Base-by-base conservation (phyloP, 805 yeast genomes). In the Wickerhamiella slavikovae region DNA sequence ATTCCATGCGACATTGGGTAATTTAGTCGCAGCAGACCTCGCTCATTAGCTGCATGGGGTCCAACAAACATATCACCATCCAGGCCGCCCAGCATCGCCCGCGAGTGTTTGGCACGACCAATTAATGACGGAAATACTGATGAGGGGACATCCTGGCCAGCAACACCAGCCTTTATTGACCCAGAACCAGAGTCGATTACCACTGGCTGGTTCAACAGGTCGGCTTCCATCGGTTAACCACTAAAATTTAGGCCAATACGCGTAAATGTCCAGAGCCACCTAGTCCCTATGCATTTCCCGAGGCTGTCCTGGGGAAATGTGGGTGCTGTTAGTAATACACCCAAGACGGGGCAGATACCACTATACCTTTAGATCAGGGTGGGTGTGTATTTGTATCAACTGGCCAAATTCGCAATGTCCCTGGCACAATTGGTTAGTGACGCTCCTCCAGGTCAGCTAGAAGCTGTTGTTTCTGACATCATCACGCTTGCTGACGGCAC, bases 171-270 rank as follows among this genome's bases (percentile, higher is more conserved):
- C 46, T 80, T 76, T 31, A 83, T 57, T 22, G 64, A 62, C 1
- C 93, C 92, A 3, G 93, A 73, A 5, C 96, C 67, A 51, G 71
- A 72, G 47, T 75, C 85, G n/a, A 75, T 53, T 22, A 75, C 80
- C 20, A 75, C 57, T 3, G 83, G 82, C 48, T 75, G 85, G 43
- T 73, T 73, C 32, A 65, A 58, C 15, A 68, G 49, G 29, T 45
- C 49, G 22, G 43, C 44, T 15, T 47, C 49, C 32, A 36, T 42
- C 7, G 12, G 14, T n/a, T n/a, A n/a, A n/a, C n/a, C 22, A 19
- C 10, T 19, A 11, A 8, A 19, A 11, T 11, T 19, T n/a, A n/a
- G n/a, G n/a, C n/a, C n/a, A n/a, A n/a, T n/a, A n/a, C n/a, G n/a
- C n/a, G n/a, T n/a, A n/a, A n/a, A n/a, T n/a, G n/a, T n/a, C n/a